Evolutionary conservation across 345 rosid genomes (phyloP), one percentile per base, ranked within the genome.

Genomic region (Syzygium grande): DNA sequence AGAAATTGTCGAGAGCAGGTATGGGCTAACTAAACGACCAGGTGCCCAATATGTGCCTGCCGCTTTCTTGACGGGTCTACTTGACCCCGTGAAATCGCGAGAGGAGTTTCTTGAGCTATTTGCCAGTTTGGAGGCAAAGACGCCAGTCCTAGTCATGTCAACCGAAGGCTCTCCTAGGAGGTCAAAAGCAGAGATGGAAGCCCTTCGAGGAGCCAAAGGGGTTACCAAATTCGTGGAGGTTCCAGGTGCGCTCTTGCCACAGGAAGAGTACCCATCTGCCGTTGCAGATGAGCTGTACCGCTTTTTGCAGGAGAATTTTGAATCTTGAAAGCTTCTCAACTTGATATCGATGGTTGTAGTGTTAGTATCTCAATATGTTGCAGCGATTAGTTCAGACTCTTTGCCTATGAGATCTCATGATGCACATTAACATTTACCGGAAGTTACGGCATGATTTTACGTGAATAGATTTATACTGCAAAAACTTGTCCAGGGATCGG

Each of bases 171-270:
- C 96, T 90, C 98, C 98, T 13, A 95, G 91, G 92, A 95, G 98
- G 92, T 97, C 98, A 6, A 97, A 96, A 89, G 96, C 98, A 34
- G 99, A 95, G 92, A 97, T 97, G 97, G 97, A 95, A 90, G 97
- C 95, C 85, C 93, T 95, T 58, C 90, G 86, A 87, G 96, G 94
- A 91, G 94, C 94, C 84, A 92, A 89, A 90, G 98, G 98, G 87
- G 97, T 96, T 52, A 92, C 92, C 58, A 96, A 94, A 89, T 97
- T 93, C 87, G 93, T 94, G 7, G 95, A 94, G 92, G 96, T 95
- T 86, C 94, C 94, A 41, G 98, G 98, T 12, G 97, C 98, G 51
- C 97, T 97, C 77, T 89, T 96, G 89, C 97, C 99, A 68, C 98
- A 97, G 86, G 99, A 97, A 92, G 99, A 97, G 92, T 95, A 94